Conservation (phyloP, 495 filamentous ascomycete genomes). For the Evernia prunastri region DNA sequence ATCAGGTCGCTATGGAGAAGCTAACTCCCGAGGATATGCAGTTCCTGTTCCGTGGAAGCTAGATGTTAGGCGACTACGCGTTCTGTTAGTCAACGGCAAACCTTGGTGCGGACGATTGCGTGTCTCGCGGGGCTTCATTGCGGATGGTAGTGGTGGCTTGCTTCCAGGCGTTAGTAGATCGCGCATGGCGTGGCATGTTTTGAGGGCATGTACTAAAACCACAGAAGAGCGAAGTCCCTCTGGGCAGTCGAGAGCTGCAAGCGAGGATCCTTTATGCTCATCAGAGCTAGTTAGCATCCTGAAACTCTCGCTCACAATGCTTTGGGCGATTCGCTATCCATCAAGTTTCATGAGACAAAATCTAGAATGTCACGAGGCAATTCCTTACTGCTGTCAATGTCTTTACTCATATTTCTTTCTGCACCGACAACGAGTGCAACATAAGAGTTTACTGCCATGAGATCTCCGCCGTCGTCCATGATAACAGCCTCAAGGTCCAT, state of each 20-base stretch:
- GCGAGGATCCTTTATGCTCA: background rate
- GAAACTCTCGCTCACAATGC: background rate
- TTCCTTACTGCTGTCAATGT: background rate
- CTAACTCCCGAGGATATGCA: slow-evolving; percentile 86
- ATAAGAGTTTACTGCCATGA: slow-evolving; percentile 51
- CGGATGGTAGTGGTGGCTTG: background rate
- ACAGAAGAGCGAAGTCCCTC: background rate
- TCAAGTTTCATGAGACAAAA: background rate
- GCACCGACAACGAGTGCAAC: slow-evolving; percentile 43
- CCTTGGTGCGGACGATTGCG: too few relatives aligned
- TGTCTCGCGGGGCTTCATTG: background rate
- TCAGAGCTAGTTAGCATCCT: background rate
- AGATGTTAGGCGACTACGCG: slow-evolving; percentile 5
- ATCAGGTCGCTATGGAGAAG: slow-evolving; percentile 78
- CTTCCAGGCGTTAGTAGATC: background rate
- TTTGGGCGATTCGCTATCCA: background rate
- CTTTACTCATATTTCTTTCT: slow-evolving; percentile 33
- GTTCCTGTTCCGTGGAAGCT: slow-evolving; percentile 79
- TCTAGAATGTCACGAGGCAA: background rate
- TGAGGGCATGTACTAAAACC: background rate
- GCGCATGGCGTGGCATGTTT: background rate
- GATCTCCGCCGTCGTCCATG: slow-evolving; percentile 39
- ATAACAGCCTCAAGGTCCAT: slow-evolving; percentile 51
- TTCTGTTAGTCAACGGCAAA: too few relatives aligned
- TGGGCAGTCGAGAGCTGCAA: background rate